phyloP scores from a whole-genome alignment of 257 asterid species.

The Ehretia macrophylla region DNA sequence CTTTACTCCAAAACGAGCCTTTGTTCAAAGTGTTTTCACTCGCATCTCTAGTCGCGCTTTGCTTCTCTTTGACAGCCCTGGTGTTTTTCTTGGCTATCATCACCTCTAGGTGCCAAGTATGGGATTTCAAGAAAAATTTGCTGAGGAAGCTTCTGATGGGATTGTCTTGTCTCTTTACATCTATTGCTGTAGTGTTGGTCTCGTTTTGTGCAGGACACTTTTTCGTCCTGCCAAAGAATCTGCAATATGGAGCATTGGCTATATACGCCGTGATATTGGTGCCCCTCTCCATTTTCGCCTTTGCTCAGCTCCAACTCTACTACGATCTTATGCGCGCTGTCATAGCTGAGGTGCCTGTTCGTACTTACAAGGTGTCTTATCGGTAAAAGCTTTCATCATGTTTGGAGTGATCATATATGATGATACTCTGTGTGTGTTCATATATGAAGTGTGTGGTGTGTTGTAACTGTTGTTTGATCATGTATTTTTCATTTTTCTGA shows the following conservation, averaged over 20 bases:
- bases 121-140: constrained; percentile 36
- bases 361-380: constrained; percentile 33
- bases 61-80: constrained; percentile 56
- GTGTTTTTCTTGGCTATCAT: constrained; percentile 56
- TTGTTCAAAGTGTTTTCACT: constrained; percentile 43
- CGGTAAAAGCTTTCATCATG: too few relatives aligned
- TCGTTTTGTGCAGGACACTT: constrained; percentile 60
- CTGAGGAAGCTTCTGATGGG: constrained; percentile 52
- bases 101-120: constrained; percentile 48
- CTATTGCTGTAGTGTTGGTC: constrained; percentile 47
- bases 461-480: too few relatives aligned
- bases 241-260: constrained; percentile 30
- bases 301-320: constrained; percentile 48
- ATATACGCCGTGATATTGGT: constrained; percentile 35
- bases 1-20: constrained; percentile 15
- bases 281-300: constrained; percentile 41
- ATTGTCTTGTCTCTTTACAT: constrained; percentile 37
- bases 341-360: constrained; percentile 30
- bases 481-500: too few relatives aligned
- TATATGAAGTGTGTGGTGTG: too few relatives aligned
- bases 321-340: constrained; percentile 51
- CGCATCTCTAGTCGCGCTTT: constrained; percentile 43
- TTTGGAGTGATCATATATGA: too few relatives aligned
- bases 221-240: constrained; percentile 32
- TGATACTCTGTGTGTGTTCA: too few relatives aligned